phyloP scores from a whole-genome alignment of 1,139 yeast species.

The Sugiyamaella japonica region DNA sequence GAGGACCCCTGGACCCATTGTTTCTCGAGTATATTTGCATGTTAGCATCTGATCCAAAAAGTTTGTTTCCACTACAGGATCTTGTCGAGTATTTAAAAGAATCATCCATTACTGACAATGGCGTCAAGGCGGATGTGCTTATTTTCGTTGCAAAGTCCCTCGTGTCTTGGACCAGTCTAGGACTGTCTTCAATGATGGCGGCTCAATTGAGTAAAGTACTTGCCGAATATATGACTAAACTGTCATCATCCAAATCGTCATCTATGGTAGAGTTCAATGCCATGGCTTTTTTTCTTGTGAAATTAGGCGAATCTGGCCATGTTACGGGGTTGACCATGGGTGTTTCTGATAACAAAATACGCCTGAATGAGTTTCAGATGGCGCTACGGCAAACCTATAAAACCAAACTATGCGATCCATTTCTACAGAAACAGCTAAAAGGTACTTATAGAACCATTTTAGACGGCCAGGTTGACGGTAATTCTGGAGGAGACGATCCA shows the following conservation, averaged over 20 bases:
- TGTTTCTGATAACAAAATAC: background rate
- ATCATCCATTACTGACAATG: background rate
- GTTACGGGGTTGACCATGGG: background rate
- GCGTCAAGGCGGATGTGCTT: conserved; percentile 4
- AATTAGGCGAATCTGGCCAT: conserved; percentile 4
- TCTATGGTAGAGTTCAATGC: conserved; percentile 1
- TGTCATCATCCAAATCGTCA: background rate
- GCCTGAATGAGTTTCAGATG: background rate
- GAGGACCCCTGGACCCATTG: conserved; percentile 31
- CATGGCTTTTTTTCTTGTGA: conserved; percentile 6
- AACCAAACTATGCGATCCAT: background rate
- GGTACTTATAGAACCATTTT: background rate
- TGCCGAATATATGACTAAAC: conserved; percentile 6
- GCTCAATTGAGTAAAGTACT: background rate
- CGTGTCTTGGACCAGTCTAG: conserved; percentile 4
- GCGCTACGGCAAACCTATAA: background rate
- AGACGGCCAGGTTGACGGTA: background rate
- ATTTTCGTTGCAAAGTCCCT: conserved; percentile 11
- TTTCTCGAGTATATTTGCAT: conserved; percentile 37
- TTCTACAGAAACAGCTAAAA: background rate
- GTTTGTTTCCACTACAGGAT: conserved; percentile 30
- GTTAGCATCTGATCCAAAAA: conserved; percentile 35
- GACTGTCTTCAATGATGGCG: conserved; percentile 8
- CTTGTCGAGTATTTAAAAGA: conserved; percentile 26
- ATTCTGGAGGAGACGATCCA: background rate